phyloP scores from a whole-genome alignment of 495 filamentous ascomycete species.

The Podospora conica region DNA sequence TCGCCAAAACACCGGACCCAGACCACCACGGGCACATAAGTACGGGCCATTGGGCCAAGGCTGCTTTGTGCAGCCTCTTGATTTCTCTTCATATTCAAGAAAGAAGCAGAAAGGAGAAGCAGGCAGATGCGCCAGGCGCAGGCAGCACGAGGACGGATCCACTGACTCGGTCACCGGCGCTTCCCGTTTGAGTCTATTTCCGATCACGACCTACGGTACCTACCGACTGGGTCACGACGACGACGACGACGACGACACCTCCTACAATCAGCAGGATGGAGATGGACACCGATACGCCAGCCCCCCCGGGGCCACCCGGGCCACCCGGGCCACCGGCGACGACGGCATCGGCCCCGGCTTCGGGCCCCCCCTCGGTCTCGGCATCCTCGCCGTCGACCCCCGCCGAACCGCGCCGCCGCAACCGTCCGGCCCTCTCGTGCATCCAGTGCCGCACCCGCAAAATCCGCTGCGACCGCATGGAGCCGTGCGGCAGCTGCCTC shows the following conservation, averaged over 20 bases:
- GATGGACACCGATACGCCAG: conserved; percentile 10
- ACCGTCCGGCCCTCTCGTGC: conserved; percentile 44
- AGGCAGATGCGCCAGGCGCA: neutral
- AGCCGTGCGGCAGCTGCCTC: conserved; percentile 48
- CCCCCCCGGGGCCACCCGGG: neutral
- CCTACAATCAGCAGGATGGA: conserved; percentile 4
- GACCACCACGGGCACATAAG: neutral
- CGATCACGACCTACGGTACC: neutral
- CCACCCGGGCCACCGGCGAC: conserved; percentile 7
- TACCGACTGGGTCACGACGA: neutral
- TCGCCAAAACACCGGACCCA: neutral
- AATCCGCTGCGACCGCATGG: conserved; percentile 49
- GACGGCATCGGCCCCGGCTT: conserved; percentile 4
- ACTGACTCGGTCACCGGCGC: neutral
- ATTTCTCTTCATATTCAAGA: neutral
- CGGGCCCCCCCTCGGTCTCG: conserved; percentile 5
- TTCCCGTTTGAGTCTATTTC: neutral
- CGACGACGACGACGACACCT: neutral
- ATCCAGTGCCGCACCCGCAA: conserved; percentile 50
- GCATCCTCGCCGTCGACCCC: conserved; percentile 8
- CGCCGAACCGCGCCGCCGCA: conserved; percentile 30
- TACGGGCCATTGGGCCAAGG: neutral
- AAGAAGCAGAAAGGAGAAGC: no score
- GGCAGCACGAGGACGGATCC: neutral
- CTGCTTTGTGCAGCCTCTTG: neutral